Percentiles rank a stretch among this genome's conserved stretches.
Evolutionary conservation across 2,329 filamentous ascomycete species (phyloP).

Genomic region (Fusarium siculi): DNA sequence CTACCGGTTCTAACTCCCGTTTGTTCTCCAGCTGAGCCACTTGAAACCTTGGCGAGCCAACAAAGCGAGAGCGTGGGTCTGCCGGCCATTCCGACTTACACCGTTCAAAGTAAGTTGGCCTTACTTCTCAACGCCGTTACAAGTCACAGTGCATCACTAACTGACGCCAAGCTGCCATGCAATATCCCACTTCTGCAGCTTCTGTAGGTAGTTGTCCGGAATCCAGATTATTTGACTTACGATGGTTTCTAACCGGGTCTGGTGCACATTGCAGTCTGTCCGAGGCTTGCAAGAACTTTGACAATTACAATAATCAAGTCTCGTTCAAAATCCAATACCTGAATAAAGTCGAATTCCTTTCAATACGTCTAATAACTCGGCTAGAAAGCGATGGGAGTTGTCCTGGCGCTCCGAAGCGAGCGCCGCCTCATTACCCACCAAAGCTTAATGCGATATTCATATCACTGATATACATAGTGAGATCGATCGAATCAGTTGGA

Average conservation of each 20-base stretch:
- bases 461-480: neutral
- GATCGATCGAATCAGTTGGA: accelerated
- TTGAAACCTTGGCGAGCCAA: neutral
- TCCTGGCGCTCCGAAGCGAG: neutral
- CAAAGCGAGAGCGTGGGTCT: neutral
- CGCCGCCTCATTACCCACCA: neutral
- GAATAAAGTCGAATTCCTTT: too few relatives aligned
- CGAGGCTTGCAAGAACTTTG: accelerated
- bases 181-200: accelerated
- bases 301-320: neutral
- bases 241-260: too few relatives aligned
- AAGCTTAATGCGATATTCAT: too few relatives aligned
- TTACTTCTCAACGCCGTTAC: accelerated
- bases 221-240: too few relatives aligned
- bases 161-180: accelerated
- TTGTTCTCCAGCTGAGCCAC: accelerated
- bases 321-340: too few relatives aligned
- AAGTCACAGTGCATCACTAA: accelerated
- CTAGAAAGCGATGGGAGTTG: neutral
- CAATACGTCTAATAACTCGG: accelerated
- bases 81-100: accelerated
- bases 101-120: accelerated
- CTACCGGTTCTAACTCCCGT: neutral
- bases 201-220: accelerated
- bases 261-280: too few relatives aligned